Conservation (phyloP, 2,329 filamentous ascomycete species). For the Epichloe scottii region DNA sequence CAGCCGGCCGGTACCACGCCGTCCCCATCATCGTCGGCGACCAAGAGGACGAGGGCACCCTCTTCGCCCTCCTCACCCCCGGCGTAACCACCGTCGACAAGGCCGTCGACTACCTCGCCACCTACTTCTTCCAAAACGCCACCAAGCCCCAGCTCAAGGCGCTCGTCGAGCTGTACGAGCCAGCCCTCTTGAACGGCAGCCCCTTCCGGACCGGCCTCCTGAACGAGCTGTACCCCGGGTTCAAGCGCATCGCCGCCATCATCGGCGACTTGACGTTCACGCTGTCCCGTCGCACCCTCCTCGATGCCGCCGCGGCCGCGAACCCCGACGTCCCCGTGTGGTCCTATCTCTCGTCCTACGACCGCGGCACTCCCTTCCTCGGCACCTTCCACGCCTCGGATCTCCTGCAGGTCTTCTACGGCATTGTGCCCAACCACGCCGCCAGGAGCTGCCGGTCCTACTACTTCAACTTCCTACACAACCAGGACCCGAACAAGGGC, state of each 20-base stretch:
- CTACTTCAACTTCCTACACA: conserved; percentile 61
- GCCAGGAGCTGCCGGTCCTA: conserved; percentile 50
- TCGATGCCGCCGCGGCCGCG: conserved; percentile 31
- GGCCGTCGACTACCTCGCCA: conserved; percentile 48
- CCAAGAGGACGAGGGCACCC: conserved; percentile 2
- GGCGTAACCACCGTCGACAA: conserved; percentile 44
- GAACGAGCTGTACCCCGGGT: conserved; percentile 66
- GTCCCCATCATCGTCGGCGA: conserved; percentile 4
- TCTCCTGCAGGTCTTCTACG: conserved; percentile 56
- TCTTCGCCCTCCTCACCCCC: background rate
- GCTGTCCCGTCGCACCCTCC: conserved; percentile 52
- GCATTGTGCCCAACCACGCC: conserved; percentile 49
- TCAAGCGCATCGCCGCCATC: conserved; percentile 64
- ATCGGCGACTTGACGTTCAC: conserved; percentile 68
- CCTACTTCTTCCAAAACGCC: conserved; percentile 47
- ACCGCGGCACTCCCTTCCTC: conserved; percentile 57
- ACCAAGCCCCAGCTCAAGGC: conserved; percentile 34
- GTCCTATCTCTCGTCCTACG: conserved; percentile 65
- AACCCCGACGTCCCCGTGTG: conserved; percentile 52
- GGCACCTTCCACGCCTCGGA: conserved; percentile 68
- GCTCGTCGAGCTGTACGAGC: conserved; percentile 51
- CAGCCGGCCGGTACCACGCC: conserved; percentile 48
- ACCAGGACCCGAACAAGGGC: conserved; percentile 54
- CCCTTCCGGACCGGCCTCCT: conserved; percentile 57
- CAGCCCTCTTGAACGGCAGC: conserved; percentile 44